These are phyloP conservation scores for Aspergillus pseudonomiae DNA, from an alignment of 2,329 filamentous ascomycete genomes.

Conservation along the genomic window DNA sequence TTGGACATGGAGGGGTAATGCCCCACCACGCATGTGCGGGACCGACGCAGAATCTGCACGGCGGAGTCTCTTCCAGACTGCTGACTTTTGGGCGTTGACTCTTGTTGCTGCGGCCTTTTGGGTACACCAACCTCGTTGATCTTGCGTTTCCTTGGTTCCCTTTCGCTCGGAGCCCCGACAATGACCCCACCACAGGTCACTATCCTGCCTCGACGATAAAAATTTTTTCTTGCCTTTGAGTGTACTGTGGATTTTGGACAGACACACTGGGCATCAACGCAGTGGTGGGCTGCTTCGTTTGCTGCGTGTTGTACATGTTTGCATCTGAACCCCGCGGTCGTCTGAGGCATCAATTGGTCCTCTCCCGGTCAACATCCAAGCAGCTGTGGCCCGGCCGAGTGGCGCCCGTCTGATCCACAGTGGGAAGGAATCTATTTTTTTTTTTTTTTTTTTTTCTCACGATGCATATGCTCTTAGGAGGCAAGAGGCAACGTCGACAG, in stretches of 20 bases:
- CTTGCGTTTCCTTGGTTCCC: conserved; percentile 32
- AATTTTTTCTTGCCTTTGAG: conserved; percentile 30
- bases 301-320: conserved; percentile 23
- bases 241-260: conserved; percentile 26
- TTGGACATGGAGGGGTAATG: conserved; percentile 34
- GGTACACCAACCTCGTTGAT: conserved; percentile 3
- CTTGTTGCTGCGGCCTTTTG: conserved; percentile 4
- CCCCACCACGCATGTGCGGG: conserved; percentile 30
- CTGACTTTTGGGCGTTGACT: conserved; percentile 9
- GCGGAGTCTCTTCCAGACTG: conserved; percentile 21
- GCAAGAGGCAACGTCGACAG: not conserved
- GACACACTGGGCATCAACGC: conserved; percentile 44
- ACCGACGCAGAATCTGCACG: conserved; percentile 39
- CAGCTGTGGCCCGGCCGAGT: conserved; percentile 24
- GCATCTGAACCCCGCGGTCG: conserved; percentile 28
- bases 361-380: conserved; percentile 6
- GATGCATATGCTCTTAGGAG: not conserved
- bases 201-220: conserved; percentile 5
- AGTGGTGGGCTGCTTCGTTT: conserved; percentile 25
- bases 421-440: conserved; percentile 10
- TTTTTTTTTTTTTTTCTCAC: not conserved
- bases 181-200: conserved; percentile 24
- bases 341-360: conserved; percentile 34
- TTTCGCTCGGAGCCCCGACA: conserved; percentile 20
- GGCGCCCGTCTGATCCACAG: conserved; percentile 24